Base-by-base conservation (phyloP, 257 asterid species). In the Euphrasia confusa region DNA sequence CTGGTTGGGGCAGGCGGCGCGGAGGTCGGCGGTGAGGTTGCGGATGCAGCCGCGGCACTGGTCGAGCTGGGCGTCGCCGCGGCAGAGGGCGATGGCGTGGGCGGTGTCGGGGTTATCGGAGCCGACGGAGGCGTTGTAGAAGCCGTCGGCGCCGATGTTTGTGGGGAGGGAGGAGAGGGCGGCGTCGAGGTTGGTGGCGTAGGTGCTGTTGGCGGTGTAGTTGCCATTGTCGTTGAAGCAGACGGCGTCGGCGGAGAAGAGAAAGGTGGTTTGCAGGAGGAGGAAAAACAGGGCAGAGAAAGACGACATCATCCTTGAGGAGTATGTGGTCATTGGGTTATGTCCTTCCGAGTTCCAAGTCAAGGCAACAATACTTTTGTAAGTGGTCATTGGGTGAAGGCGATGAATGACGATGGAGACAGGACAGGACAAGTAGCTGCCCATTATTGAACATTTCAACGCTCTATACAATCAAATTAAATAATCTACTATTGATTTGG, bases 41-140 rank as follows among this genome's bases (percentile, higher is more conserved):
- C 11, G 62, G 33, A 64, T 7, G 13, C 82, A 80, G 0, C 10
- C 14, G 14, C 72, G 74, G 12, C 82, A 80, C 0, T 2, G 7
- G 1, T 13, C 30, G 0, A 63, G 68, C 4, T 54, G 72, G n/a
- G 60, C 4, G 13, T 79, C 80, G 6, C 70, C 82, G 15, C 80
- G 4, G 73, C 82, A 76, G 55, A 76, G 54, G 11, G 37, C 78
- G 35, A 58, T 0, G 14, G 68, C 78, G 52, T 73, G 65, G 60
- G 32, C 78, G 3, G 54, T 57, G 13, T 76, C 74, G 0, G 18
- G 8, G n/a, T 49, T 54, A 52, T 54, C 68, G 40, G 40, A 35
- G 4, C 81, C 81, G 2, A 17, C 13, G 3, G 79, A 79, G 49
- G 68, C 45, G 45, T 55, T 70, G 78, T 45, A 58, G 74, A 80